Evolutionary conservation across 352 stramenopile genomes (phyloP).

Genomic region (Phytopythium boreale): DNA sequence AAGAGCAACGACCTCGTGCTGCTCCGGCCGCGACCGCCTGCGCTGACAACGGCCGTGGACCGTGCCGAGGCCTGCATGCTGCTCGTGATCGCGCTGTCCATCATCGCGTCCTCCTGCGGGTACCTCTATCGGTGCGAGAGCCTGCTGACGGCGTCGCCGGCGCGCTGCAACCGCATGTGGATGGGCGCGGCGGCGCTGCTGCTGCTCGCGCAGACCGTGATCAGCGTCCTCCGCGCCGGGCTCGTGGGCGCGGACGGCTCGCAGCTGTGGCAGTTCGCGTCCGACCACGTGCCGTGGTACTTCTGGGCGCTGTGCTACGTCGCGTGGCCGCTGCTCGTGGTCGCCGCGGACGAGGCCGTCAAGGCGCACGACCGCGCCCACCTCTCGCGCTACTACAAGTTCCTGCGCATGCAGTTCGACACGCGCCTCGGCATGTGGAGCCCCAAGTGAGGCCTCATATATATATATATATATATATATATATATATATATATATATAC

Average conservation of each 20-base stretch:
- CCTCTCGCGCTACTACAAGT: conserved; percentile 80
- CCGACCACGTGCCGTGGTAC: conserved; percentile 48
- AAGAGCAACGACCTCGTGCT: conserved; percentile 37
- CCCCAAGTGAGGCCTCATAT: conserved; percentile 40
- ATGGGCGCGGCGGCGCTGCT: conserved; percentile 30
- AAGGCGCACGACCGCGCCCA: conserved; percentile 78
- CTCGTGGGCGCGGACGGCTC: conserved; percentile 47
- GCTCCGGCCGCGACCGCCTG: conserved; percentile 39
- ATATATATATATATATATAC: not conserved
- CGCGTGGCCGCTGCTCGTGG: conserved; percentile 61
- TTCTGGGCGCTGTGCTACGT: conserved; percentile 48
- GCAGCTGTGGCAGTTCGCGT: conserved; percentile 45
- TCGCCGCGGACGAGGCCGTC: conserved; percentile 60
- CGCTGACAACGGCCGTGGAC: conserved; percentile 56
- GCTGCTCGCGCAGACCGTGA: conserved; percentile 42
- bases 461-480: not conserved
- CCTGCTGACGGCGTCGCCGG: conserved; percentile 56
- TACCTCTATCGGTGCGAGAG: conserved; percentile 82
- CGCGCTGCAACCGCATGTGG: conserved; percentile 70
- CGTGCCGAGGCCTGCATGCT: conserved; percentile 77
- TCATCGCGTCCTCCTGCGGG: conserved; percentile 65
- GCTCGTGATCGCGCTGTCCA: conserved; percentile 58
- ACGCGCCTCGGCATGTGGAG: conserved; percentile 88
- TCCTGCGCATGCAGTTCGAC: conserved; percentile 87
- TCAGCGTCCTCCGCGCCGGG: conserved; percentile 42